A percentile compares a stretch with the other conserved stretches of the same genome.
phyloP scores from a whole-genome alignment of 2,329 filamentous ascomycete genomes.

The Diaporthe vexans region DNA sequence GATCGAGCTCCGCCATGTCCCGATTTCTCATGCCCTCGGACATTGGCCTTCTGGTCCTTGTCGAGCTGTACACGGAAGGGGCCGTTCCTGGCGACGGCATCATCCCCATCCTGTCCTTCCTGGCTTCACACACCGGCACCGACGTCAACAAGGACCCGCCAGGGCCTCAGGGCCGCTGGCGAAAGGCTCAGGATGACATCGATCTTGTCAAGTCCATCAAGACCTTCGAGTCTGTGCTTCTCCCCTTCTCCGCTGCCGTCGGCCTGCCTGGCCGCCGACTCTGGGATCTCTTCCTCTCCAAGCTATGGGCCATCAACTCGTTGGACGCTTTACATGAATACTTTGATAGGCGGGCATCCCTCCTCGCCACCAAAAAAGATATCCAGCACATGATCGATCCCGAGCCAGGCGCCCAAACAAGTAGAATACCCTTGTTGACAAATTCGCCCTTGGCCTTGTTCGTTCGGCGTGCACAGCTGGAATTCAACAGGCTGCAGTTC shows the following conservation, averaged over 20 bases:
- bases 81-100: slow-evolving; percentile 58
- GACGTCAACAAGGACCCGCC: slow-evolving; percentile 49
- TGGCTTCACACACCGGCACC: slow-evolving; percentile 58
- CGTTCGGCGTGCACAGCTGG: slow-evolving; percentile 80
- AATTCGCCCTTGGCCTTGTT: slow-evolving; percentile 87
- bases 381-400: slow-evolving; percentile 67
- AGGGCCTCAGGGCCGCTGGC: slow-evolving; percentile 57
- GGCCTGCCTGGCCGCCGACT: slow-evolving; percentile 81
- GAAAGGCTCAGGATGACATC: slow-evolving; percentile 63
- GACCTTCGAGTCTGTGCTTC: slow-evolving; percentile 72
- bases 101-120: slow-evolving; percentile 56
- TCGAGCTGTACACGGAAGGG: slow-evolving; percentile 86
- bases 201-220: slow-evolving; percentile 68
- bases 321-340: slow-evolving; percentile 85
- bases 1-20: slow-evolving; percentile 66
- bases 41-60: slow-evolving; percentile 83
- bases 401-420: slow-evolving; percentile 60
- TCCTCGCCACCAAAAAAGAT: slow-evolving; percentile 75
- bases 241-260: slow-evolving; percentile 64
- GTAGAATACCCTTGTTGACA: slow-evolving; percentile 73
- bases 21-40: slow-evolving; percentile 92
- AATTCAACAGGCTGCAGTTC: slow-evolving; percentile 86
- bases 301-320: slow-evolving; percentile 87
- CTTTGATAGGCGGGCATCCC: slow-evolving; percentile 70
- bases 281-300: slow-evolving; percentile 88